Evolutionary conservation across 495 filamentous ascomycete species (phyloP).

Genomic region (Talaromyces trachyspermus): DNA sequence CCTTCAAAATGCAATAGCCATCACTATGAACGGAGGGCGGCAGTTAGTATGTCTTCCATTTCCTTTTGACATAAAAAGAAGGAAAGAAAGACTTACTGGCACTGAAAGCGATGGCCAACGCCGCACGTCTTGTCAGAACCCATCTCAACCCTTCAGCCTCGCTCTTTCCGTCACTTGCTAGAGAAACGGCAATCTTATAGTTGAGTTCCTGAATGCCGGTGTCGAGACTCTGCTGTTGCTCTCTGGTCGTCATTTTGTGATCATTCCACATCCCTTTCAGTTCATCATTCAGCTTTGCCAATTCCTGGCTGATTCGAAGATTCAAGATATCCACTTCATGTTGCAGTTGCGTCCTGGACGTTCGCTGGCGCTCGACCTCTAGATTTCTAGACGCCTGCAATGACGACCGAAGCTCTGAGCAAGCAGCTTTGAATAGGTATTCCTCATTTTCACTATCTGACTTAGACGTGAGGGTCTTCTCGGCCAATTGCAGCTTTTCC

Average conservation of each 20-base stretch:
- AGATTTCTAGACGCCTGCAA: conserved; percentile 48
- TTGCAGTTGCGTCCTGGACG: conserved; percentile 76
- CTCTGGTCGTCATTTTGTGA: conserved; percentile 81
- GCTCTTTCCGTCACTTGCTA: conserved; percentile 80
- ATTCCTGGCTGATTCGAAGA: conserved; percentile 74
- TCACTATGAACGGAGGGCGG: conserved; percentile 21
- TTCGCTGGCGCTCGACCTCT: conserved; percentile 60
- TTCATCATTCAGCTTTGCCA: conserved; percentile 73
- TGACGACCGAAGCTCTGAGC: conserved; percentile 82
- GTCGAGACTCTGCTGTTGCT: conserved; percentile 77
- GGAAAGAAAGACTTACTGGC: conserved; percentile 23
- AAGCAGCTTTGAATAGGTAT: conserved; percentile 91
- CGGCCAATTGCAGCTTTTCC: conserved; percentile 71
- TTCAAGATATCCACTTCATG: conserved; percentile 89
- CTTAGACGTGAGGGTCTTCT: conserved; percentile 65
- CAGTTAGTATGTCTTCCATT: conserved; percentile 15
- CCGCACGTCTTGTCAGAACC: conserved; percentile 81
- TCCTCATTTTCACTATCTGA: conserved; percentile 80
- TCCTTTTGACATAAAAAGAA: neutral
- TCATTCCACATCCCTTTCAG: conserved; percentile 95
- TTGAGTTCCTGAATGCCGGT: conserved; percentile 82
- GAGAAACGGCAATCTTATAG: conserved; percentile 81
- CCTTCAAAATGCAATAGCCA: conserved; percentile 42
- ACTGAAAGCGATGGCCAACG: conserved; percentile 59
- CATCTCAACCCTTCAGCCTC: conserved; percentile 88